Evolutionary conservation across 78 protist species (phyloP), one percentile per base, ranked within the genome.

Genomic region (Tieghemostelium lacteum): DNA sequence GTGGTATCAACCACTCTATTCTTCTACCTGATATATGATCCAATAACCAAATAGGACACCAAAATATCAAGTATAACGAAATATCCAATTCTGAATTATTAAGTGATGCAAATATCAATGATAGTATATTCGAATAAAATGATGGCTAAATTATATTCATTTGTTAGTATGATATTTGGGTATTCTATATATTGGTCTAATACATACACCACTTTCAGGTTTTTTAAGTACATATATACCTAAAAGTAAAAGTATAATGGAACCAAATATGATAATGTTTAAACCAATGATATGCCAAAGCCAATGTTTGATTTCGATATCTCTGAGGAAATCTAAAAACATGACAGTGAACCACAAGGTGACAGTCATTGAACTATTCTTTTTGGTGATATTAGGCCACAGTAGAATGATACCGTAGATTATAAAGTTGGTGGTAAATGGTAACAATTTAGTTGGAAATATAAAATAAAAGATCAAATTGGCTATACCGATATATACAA

Each of bases 1-100:
- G 76, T 42, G 78, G 80, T 26, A 83, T 83, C 37, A 83, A 33
- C 91, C 91, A 83, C 42, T 83, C 91, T 1, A 83, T 83, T 31
- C 91, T 34, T 28, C 91, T 37, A n/a, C 72, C 78, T 19, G 72
- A 55, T 2, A 83, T 34, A 62, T 55, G 69, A 69, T 83, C 91
- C 8, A 83, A 69, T 7, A 69, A 54, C 91, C 91, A 83, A 45
- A 83, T 63, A 24, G 91, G 91, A 34, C 77, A 39, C 91, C 91
- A 83, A 69, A 83, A 83, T 1, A 83, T 42, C 5, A 55, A 29
- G 42, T 67, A 83, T 5, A 83, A 50, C 6, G 60, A 37, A 19
- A 71, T 83, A 3, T 67, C 75, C 29, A 83, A 45, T 7, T 83
- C 78, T 1, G 73, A 52, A 8, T 69, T 83, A 26, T 52, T 73